These are phyloP conservation scores for Lichtheimia corymbifera DNA, from an alignment of 371 early-diverging fungal genomes.

Conservation along the genomic window DNA sequence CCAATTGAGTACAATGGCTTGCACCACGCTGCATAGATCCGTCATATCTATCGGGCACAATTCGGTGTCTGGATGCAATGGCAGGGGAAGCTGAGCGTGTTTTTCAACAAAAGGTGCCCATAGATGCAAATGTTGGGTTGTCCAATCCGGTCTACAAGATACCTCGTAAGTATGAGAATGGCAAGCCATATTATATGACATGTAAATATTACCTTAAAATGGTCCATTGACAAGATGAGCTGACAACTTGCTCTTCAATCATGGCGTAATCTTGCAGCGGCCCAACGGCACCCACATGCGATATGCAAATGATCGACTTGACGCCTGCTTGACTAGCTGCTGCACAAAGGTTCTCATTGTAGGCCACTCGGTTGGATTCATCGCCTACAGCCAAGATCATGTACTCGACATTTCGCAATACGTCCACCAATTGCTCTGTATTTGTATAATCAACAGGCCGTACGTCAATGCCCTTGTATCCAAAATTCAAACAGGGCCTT, in stretches of 20 bases:
- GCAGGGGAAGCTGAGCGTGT: conserved; percentile 19
- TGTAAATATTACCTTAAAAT: conserved; percentile 35
- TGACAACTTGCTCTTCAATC: conserved; percentile 43
- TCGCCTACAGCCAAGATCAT: conserved; percentile 38
- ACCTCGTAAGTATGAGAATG: neutral
- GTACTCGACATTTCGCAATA: conserved; percentile 36
- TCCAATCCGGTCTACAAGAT: conserved; percentile 40
- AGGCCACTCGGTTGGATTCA: conserved; percentile 29
- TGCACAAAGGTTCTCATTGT: conserved; percentile 27
- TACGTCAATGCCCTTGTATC: conserved; percentile 37
- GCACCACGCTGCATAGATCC: conserved; percentile 33
- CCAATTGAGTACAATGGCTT: conserved; percentile 12
- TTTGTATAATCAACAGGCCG: conserved; percentile 34
- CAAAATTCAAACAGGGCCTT: conserved; percentile 26
- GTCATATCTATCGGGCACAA: conserved; percentile 42
- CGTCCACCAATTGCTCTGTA: conserved; percentile 31
- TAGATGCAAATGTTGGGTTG: conserved; percentile 41
- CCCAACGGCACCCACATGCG: conserved; percentile 40
- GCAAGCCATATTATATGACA: neutral
- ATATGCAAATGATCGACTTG: conserved; percentile 39
- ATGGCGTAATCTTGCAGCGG: conserved; percentile 32
- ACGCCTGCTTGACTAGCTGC: conserved; percentile 38
- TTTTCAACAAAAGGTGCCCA: conserved; percentile 35
- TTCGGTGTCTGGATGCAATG: conserved; percentile 22
- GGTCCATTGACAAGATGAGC: conserved; percentile 32